phyloP scores from a whole-genome alignment of 306 rosid species.

The Vigna mungo region DNA sequence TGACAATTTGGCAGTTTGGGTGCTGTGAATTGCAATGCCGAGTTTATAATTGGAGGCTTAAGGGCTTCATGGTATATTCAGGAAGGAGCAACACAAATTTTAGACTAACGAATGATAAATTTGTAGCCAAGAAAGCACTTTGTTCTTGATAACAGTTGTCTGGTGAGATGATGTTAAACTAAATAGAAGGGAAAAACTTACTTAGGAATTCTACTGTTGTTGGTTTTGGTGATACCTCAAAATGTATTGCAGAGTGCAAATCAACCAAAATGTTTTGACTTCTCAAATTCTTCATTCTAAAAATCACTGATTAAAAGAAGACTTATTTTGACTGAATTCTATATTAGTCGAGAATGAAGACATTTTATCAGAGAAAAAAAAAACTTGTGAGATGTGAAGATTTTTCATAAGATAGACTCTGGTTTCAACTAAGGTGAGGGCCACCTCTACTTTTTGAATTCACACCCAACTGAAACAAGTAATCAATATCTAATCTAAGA shows the following conservation, averaged over 20 bases:
- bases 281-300: conserved; percentile 2
- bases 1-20: background rate
- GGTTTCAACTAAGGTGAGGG: background rate
- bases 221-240: conserved; percentile 6
- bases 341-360: background rate
- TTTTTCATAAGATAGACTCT: background rate
- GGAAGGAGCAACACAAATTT: background rate
- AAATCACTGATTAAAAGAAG: conserved; percentile 5
- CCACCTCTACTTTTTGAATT: conserved; percentile 1
- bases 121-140: background rate
- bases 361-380: background rate
- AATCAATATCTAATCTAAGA: background rate
- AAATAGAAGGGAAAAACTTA: background rate
- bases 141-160: background rate
- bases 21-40: background rate
- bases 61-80: conserved; percentile 14
- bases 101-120: background rate
- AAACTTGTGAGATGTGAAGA: background rate
- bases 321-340: background rate
- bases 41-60: background rate
- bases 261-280: conserved; percentile 9
- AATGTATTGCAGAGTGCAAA: conserved; percentile 1
- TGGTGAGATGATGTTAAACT: background rate
- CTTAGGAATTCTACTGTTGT: background rate
- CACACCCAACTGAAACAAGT: background rate